These are phyloP conservation scores for Uncinocarpus reesii DNA, from an alignment of 2,329 filamentous ascomycete species.

Conservation along the genomic window DNA sequence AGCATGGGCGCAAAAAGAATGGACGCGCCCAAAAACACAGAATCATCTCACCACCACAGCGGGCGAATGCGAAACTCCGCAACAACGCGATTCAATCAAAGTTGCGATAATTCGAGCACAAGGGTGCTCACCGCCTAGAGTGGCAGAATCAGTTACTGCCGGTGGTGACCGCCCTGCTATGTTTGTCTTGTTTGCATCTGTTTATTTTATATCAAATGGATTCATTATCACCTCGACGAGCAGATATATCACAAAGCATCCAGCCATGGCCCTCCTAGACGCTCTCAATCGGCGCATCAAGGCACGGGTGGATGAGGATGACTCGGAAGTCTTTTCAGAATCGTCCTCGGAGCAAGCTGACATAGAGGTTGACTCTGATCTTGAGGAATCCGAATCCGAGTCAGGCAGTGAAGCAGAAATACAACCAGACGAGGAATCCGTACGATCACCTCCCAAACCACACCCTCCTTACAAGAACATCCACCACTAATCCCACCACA, in stretches of 20 bases:
- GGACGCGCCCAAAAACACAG: neutral
- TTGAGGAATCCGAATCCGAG: constrained; percentile 25
- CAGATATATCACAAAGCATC: no score
- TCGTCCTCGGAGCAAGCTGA: constrained; percentile 19
- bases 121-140: no score
- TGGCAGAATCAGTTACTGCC: no score
- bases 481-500: neutral
- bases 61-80: no score
- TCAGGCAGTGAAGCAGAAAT: constrained; percentile 34
- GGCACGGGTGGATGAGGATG: constrained; percentile 36
- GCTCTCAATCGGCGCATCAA: constrained; percentile 36
- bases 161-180: no score
- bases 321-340: constrained; percentile 22
- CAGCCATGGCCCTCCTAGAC: constrained; percentile 30
- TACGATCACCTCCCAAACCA: constrained; percentile 19
- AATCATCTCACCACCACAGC: neutral
- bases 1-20: neutral
- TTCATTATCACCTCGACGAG: no score
- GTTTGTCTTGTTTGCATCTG: no score
- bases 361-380: constrained; percentile 15
- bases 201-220: no score
- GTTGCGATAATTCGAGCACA: no score
- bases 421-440: constrained; percentile 20
- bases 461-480: no score
- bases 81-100: no score